Evolutionary conservation across 106 monocot genomes (phyloP).

Genomic region (Phalaenopsis equestris): DNA sequence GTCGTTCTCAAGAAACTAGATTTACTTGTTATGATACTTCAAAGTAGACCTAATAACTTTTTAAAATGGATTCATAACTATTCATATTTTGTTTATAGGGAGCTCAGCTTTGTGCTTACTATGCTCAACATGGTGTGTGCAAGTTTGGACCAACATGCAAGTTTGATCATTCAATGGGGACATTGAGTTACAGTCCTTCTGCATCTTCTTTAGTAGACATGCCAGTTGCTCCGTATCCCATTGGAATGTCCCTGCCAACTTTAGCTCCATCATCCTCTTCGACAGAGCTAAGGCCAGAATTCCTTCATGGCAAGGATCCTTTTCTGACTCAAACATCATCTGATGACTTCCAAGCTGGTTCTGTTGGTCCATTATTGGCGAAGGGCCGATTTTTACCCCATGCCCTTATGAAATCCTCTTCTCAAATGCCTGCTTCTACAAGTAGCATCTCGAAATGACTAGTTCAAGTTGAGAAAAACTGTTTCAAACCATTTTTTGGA

Average conservation of each 20-base stretch:
- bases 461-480: background rate
- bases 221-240: slow-evolving; percentile 51
- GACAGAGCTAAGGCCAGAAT: slow-evolving; percentile 45
- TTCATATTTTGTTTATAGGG: slow-evolving; percentile 31
- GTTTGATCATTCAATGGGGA: slow-evolving; percentile 71
- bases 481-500: slow-evolving; percentile 1
- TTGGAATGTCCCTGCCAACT: slow-evolving; percentile 39
- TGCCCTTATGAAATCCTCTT: background rate
- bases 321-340: slow-evolving; percentile 19
- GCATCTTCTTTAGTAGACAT: slow-evolving; percentile 66
- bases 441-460: background rate
- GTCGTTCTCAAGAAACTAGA: no score
- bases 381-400: slow-evolving; percentile 7
- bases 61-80: background rate
- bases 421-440: background rate
- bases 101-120: slow-evolving; percentile 60
- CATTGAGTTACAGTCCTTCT: slow-evolving; percentile 56
- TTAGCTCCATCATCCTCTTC: slow-evolving; percentile 67
- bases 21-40: no score
- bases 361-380: background rate
- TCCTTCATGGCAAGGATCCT: slow-evolving; percentile 24
- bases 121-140: slow-evolving; percentile 71
- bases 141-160: slow-evolving; percentile 87
- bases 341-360: background rate
- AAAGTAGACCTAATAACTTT: no score